Base-by-base conservation (phyloP, 2,329 filamentous ascomycete species). In the Aspergillus sp. region DNA sequence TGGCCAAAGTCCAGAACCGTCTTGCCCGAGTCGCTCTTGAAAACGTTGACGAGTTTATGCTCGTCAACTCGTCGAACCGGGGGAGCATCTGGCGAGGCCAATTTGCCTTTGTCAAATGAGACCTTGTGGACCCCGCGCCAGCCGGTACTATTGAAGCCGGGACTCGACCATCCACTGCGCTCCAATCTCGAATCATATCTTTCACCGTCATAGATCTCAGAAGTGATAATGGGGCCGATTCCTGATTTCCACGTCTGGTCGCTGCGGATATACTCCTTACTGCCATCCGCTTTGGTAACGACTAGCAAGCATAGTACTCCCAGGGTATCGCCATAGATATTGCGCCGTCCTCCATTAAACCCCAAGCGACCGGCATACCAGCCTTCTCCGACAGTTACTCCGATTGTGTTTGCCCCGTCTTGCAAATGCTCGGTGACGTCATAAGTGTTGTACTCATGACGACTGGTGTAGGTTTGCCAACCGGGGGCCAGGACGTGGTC, bases 1-100 rank as follows among this genome's bases (percentile, higher is more conserved):
- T 87, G 84, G 1, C 84, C 84, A 68, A 86, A 86, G 57, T 87
- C 83, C 26, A 86, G 60, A 1, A 85, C 71, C 0, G 73, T 79
- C 63, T 82, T 83, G 3, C 81, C 81, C 0, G 78, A 77, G 0
- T 74, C 69, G 0, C 75, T 75, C 2, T 50, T 64, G 32, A 76
- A 69, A 7, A 76, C 69, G 0, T 67, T 54, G 4, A 58, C 55
- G 0, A 75, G 70, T 29, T 64, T 64, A 24, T 73, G 32, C 47
- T 67, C 67, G 60, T 77, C 70, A 1, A 70, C 67, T 4, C 67
- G 65, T n/a, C 78, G 72, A 0, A 84, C 77, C 0, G 82, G 81
- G 2, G 81, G 76, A 0, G 69, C 75, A 60, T 80, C 76, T 0
- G 79, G 73, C 6, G 78, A 64, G 7, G 73, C 70, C 3, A 84